Evolutionary conservation across 768 basidiomycete species (phyloP).

Genomic region (Krasilnikovozyma curviuscula): DNA sequence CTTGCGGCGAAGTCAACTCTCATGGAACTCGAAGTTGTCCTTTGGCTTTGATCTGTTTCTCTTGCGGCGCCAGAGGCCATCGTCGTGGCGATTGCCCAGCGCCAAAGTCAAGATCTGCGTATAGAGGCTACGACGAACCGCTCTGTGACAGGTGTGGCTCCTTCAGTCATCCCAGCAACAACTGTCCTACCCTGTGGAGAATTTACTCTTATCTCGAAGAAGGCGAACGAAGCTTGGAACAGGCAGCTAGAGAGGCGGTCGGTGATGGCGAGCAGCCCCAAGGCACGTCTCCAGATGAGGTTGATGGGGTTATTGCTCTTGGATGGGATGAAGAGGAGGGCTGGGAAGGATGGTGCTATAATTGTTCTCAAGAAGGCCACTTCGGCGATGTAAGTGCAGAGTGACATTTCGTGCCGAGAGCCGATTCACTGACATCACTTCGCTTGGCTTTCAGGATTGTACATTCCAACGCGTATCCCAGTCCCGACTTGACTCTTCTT

Average conservation of each 20-base stretch:
- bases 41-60: conserved; percentile 10
- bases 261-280: conserved; percentile 9
- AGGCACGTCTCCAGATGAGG: no score
- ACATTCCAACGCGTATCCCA: conserved; percentile 6
- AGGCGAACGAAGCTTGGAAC: neutral
- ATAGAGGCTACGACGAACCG: conserved; percentile 2
- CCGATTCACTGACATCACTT: neutral
- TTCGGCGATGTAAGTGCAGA: conserved; percentile 7
- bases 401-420: neutral
- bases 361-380: conserved; percentile 9
- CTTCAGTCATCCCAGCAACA: conserved; percentile 9
- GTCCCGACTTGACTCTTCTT: conserved; percentile 2
- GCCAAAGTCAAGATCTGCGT: no score
- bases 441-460: neutral
- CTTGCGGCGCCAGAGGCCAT: conserved; percentile 10
- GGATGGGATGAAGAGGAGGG: conserved; percentile 3
- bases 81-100: no score
- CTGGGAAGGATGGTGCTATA: conserved; percentile 11
- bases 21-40: conserved; percentile 10
- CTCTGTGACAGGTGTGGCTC: conserved; percentile 12
- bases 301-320: neutral
- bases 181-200: conserved; percentile 11
- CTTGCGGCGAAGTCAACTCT: conserved; percentile 8
- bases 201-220: conserved; percentile 11
- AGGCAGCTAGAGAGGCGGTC: conserved; percentile 5